Evolutionary conservation across 2,329 filamentous ascomycete species (phyloP).

Genomic region (Lachnum nothofagi): DNA sequence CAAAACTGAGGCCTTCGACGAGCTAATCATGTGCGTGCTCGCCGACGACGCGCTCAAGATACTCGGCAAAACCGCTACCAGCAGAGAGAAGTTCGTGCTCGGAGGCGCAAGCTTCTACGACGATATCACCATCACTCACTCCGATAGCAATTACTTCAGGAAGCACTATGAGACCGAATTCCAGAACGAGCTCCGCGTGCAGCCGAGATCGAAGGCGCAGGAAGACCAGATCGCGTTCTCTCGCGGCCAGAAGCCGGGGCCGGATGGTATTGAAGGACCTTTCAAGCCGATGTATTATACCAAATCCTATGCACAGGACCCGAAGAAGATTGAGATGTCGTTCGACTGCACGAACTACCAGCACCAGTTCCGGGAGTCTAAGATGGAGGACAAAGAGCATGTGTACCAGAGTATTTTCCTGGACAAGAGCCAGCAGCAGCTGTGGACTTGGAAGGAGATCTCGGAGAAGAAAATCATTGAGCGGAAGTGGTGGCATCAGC

Average conservation of each 20-base stretch:
- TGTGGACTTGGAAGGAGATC: constrained; percentile 58
- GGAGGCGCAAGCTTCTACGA: constrained; percentile 66
- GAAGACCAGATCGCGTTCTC: constrained; percentile 38
- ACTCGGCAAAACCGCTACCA: constrained; percentile 51
- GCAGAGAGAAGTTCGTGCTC: constrained; percentile 61
- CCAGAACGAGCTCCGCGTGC: constrained; percentile 45
- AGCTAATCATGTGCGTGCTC: constrained; percentile 60
- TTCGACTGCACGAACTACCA: constrained; percentile 76
- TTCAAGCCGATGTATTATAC: constrained; percentile 64
- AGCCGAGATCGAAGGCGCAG: constrained; percentile 40
- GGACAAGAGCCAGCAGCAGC: constrained; percentile 49
- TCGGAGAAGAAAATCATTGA: constrained; percentile 55
- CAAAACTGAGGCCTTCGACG: constrained; percentile 54
- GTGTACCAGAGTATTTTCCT: constrained; percentile 68
- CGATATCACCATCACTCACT: constrained; percentile 67
- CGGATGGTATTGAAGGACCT: constrained; percentile 47
- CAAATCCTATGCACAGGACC: constrained; percentile 52
- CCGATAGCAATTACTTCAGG: constrained; percentile 59
- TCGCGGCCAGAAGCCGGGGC: constrained; percentile 43
- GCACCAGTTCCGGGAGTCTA: constrained; percentile 54
- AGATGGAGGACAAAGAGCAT: constrained; percentile 44
- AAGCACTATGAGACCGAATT: constrained; percentile 63
- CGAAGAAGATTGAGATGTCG: constrained; percentile 60
- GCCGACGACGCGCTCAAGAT: constrained; percentile 61
- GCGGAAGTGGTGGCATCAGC: constrained; percentile 64